Evolutionary conservation across 1,284 basidiomycete species (phyloP).

Genomic region (Lentinula novae-zelandiae): DNA sequence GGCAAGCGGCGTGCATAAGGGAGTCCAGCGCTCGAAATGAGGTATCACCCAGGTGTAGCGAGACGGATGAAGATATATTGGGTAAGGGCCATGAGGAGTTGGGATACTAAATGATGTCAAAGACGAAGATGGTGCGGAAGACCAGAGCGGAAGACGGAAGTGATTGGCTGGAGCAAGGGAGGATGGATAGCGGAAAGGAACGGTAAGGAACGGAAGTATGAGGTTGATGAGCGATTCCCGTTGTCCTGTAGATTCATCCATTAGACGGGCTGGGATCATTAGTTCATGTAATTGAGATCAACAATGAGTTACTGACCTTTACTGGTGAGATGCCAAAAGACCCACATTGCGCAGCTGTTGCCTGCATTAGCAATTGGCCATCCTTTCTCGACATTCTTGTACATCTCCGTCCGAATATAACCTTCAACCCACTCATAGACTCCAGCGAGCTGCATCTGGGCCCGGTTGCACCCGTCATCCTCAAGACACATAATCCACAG

Average conservation of each 20-base stretch:
- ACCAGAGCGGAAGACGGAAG: slow-evolving; percentile 46
- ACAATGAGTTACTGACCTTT: slow-evolving; percentile 29
- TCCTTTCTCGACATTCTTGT: slow-evolving; percentile 35
- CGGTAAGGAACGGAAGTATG: slow-evolving; percentile 56
- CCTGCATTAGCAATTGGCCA: slow-evolving; percentile 53
- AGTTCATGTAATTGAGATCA: background rate
- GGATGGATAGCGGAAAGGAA: slow-evolving; percentile 52
- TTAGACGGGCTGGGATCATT: slow-evolving; percentile 39
- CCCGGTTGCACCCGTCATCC: slow-evolving; percentile 71
- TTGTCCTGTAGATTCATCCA: slow-evolving; percentile 31
- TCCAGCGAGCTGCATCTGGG: slow-evolving; percentile 53
- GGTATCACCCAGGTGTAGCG: slow-evolving; percentile 20
- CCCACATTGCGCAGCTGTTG: slow-evolving; percentile 58
- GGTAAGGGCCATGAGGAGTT: slow-evolving; percentile 54
- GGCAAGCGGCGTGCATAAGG: slow-evolving; percentile 44
- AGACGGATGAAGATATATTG: slow-evolving; percentile 45
- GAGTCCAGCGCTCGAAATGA: slow-evolving; percentile 39
- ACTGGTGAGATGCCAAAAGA: slow-evolving; percentile 60
- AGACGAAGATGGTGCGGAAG: slow-evolving; percentile 7
- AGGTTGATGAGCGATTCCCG: slow-evolving; percentile 44
- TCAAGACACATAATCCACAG: slow-evolving; percentile 68
- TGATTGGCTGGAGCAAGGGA: slow-evolving; percentile 59
- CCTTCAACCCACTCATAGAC: slow-evolving; percentile 42
- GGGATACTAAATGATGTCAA: slow-evolving; percentile 24
- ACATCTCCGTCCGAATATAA: slow-evolving; percentile 43